Evolutionary conservation across 1,284 basidiomycete genomes (phyloP), one percentile per base, ranked within the genome.

Genomic region (Moesziomyces parantarcticus): DNA sequence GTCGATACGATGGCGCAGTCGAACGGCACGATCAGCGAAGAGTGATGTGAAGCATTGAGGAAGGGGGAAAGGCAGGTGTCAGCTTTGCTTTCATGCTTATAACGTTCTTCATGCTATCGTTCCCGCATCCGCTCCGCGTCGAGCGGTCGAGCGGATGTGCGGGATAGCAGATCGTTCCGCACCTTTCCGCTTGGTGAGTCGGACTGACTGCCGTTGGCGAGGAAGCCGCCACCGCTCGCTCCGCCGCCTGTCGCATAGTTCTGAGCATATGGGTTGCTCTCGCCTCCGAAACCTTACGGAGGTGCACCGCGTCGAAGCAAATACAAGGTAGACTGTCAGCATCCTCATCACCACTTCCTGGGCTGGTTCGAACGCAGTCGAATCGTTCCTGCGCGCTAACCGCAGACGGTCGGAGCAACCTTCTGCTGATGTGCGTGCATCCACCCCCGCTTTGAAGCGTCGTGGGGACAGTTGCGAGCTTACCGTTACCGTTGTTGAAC

Each of bases 161-260:
- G 34, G 39, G 57, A 36, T 44, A 21, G 29, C 29, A 49, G 50
- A 4, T 23, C 11, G 14, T 32, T 63, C 10, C 66, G 43, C 25
- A 74, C 71, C 61, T 75, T 75, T 52, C 53, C 58, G 39, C 68
- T 68, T 26, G 73, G 69, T 18, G 64, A 68, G 49, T 76, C 73
- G 29, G 46, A 58, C 54, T 75, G 73, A n/a, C 69, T 66, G 22
- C 62, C 67, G 22, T 57, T 67, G 13, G 69, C 62, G 50, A 77
- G 50, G 51, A 77, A 77, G 46, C 76, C 76, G n/a, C 74, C 74
- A 48, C 69, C 74, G 26, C 69, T 66, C 7, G 61, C 64, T 26
- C 75, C 75, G 41, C 75, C 75, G 13, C 75, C 75, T 41, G 75
- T 77, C 18, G 67, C 52, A 48, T 78, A 75, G 56, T 78, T 78